A percentile compares a stretch with the other conserved stretches of the same genome.
Conservation (phyloP, 805 yeast genomes). For the Teunomyces pallodes region DNA sequence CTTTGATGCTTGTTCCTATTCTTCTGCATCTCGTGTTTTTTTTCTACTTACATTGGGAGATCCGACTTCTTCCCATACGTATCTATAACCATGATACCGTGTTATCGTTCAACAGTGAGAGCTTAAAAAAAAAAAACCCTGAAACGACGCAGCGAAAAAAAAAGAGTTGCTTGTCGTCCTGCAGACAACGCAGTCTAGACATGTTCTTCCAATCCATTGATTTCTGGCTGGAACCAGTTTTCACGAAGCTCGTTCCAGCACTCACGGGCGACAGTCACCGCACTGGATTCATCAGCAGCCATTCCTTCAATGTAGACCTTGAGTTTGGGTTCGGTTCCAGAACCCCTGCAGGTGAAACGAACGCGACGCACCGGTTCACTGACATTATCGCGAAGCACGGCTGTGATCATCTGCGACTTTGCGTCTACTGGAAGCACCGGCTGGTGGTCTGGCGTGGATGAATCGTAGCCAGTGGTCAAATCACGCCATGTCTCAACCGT, state of each 20-base stretch:
- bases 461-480: constrained; percentile 77
- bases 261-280: constrained; percentile 50
- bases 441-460: constrained; percentile 51
- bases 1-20: too few species aligned
- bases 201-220: constrained; percentile 35
- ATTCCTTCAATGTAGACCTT: constrained; percentile 87
- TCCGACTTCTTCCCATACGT: constrained; percentile 44
- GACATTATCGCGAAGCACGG: constrained; percentile 27
- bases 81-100: constrained; percentile 19
- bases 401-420: constrained; percentile 84
- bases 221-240: constrained; percentile 71
- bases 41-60: constrained; percentile 41
- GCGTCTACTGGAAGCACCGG: constrained; percentile 74
- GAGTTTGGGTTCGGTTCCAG: constrained; percentile 95
- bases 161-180: too few species aligned
- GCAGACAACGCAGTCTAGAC: constrained; percentile 15
- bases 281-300: constrained; percentile 43
- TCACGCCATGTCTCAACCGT: constrained; percentile 73
- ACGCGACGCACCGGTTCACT: constrained; percentile 27
- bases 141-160: neutral
- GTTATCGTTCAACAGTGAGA: constrained; percentile 1
- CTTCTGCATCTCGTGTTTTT: neutral
- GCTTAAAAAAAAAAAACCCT: constrained; percentile 1
- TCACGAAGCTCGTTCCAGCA: constrained; percentile 63
- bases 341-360: constrained; percentile 84